Percentiles rank a stretch among this genome's conserved stretches.
Conservation (phyloP, 73 alveolate species). For the Urostyla sp. region DNA sequence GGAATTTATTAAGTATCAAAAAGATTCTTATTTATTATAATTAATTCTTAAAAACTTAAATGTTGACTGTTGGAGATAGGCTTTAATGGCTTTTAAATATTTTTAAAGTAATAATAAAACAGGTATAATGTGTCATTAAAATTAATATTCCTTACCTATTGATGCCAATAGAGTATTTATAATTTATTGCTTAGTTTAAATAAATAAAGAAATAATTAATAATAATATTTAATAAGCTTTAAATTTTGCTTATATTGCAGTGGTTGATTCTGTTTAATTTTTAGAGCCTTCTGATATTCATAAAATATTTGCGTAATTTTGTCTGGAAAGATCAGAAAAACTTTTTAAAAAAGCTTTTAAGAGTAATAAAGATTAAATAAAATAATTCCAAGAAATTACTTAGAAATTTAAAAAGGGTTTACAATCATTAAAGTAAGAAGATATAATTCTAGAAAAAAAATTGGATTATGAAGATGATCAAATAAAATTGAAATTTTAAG, state of each 20-base stretch:
- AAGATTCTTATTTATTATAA: neutral
- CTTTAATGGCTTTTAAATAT: neutral
- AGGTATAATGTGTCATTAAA: neutral
- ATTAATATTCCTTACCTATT: neutral
- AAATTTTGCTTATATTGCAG: slow-evolving; percentile 21
- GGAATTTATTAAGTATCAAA: neutral
- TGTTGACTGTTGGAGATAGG: neutral
- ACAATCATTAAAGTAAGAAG: slow-evolving; percentile 1
- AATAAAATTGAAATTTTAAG: neutral
- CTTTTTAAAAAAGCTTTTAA: neutral
- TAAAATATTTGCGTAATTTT: neutral
- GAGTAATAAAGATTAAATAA: slow-evolving; percentile 1
- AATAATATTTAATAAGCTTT: neutral
- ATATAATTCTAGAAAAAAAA: neutral
- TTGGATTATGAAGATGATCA: neutral
- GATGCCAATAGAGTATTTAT: slow-evolving; percentile 39
- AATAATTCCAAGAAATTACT: slow-evolving; percentile 7
- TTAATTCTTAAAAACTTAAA: neutral
- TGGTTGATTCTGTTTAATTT: neutral
- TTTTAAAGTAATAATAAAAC: neutral
- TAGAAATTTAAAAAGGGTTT: slow-evolving; percentile 14
- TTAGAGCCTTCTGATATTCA: slow-evolving; percentile 26
- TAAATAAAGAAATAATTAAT: neutral
- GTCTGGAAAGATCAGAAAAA: slow-evolving; percentile 18
- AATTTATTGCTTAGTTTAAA: neutral